Conservation (phyloP, 257 asterid species). For the Craterostigma plantagineum region DNA sequence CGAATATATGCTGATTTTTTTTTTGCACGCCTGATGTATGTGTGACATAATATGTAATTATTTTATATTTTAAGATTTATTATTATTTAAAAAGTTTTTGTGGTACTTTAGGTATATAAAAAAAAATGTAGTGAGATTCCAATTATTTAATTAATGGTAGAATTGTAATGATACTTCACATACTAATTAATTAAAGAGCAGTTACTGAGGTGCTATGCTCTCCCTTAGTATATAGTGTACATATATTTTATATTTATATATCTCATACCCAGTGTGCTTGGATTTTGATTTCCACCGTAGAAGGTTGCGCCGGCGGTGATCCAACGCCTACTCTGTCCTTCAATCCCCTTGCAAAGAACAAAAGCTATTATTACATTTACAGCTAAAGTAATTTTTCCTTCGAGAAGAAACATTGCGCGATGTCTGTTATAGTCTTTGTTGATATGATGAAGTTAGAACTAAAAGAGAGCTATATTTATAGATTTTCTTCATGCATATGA, state of each 20-base stretch:
- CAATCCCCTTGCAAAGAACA: background rate
- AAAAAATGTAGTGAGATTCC: too few species aligned
- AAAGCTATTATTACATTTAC: background rate
- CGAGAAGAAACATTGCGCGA: background rate
- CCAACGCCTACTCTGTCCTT: background rate
- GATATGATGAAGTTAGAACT: too few species aligned
- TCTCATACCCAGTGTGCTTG: background rate
- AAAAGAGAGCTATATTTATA: background rate
- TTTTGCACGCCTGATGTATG: too few species aligned
- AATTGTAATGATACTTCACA: too few species aligned
- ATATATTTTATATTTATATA: background rate
- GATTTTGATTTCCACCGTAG: conserved; percentile 1
- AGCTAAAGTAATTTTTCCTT: background rate
- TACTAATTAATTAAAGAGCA: too few species aligned
- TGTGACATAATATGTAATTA: too few species aligned
- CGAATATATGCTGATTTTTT: too few species aligned
- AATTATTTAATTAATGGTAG: too few species aligned
- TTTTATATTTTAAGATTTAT: too few species aligned
- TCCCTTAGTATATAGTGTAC: background rate
- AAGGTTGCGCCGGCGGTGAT: background rate
- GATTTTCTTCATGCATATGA: background rate
- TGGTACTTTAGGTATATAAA: too few species aligned
- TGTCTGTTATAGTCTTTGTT: background rate
- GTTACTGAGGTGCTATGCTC: too few species aligned
- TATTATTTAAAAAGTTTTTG: too few species aligned